Conservation (phyloP, 169 alveolate genomes). For the Plasmodium coatneyi region DNA sequence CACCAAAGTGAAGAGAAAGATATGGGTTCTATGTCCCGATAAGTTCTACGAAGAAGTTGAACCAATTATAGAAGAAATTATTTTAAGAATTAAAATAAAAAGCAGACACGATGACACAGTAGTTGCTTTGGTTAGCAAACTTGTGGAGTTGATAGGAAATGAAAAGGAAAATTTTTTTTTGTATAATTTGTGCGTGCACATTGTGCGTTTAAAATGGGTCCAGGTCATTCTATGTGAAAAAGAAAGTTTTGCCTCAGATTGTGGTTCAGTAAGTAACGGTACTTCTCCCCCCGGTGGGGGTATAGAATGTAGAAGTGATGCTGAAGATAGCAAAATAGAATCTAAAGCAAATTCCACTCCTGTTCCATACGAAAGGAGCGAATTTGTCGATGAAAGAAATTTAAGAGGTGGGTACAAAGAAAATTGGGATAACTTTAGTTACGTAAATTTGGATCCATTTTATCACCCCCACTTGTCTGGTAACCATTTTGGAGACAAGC, state of each 20-base stretch:
- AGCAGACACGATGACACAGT: constrained; percentile 11
- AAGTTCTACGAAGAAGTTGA: constrained; percentile 61
- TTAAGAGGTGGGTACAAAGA: neutral
- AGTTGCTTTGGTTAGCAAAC: constrained; percentile 17
- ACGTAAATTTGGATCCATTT: neutral
- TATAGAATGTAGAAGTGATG: neutral
- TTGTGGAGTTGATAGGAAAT: constrained; percentile 56
- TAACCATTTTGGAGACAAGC: constrained; percentile 1
- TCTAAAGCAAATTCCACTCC: neutral
- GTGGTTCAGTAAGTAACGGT: neutral
- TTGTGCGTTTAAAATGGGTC: constrained; percentile 55
- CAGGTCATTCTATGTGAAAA: constrained; percentile 27
- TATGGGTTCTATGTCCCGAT: constrained; percentile 63
- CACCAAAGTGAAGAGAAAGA: constrained; percentile 54
- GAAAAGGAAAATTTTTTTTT: constrained; percentile 31
- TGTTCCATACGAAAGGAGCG: neutral
- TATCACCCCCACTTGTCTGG: neutral
- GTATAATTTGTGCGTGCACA: constrained; percentile 70
- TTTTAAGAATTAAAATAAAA: constrained; percentile 56
- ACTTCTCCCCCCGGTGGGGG: neutral
- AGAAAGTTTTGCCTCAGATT: constrained; percentile 12
- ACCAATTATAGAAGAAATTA: constrained; percentile 48
- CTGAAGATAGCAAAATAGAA: neutral
- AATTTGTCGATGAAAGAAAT: neutral
- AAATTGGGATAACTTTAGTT: neutral